Percentiles rank a stretch among this genome's conserved stretches.
Evolutionary conservation across 768 basidiomycete species (phyloP).

Genomic region (Tulasnella sp.): DNA sequence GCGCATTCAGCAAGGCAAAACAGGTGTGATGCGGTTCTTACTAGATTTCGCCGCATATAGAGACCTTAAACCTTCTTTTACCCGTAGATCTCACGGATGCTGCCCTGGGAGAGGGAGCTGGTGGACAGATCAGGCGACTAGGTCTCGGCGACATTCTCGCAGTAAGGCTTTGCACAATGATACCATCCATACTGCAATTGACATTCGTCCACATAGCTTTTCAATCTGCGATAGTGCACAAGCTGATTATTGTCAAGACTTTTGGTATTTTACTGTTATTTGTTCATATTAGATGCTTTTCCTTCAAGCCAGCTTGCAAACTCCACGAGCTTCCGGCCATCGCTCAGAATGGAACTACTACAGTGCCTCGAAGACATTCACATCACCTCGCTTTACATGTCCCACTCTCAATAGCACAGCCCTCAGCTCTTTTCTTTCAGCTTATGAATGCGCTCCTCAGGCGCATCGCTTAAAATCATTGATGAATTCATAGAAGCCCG

Average conservation of each 20-base stretch:
- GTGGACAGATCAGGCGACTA: slow-evolving; percentile 2
- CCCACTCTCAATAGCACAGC: too few species aligned
- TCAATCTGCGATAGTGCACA: background rate
- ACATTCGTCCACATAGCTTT: background rate
- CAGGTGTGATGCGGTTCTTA: background rate
- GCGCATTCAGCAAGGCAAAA: slow-evolving; percentile 12
- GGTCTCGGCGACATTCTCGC: background rate
- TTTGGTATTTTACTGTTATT: background rate
- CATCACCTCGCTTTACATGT: background rate
- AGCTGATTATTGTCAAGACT: background rate
- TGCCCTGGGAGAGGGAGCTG: slow-evolving; percentile 13
- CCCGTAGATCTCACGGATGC: slow-evolving; percentile 12
- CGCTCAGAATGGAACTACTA: background rate
- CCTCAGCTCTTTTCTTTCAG: too few species aligned
- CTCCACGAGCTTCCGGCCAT: too few species aligned
- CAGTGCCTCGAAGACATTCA: background rate
- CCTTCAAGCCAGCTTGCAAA: slow-evolving; percentile 86
- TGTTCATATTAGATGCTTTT: slow-evolving; percentile 33
- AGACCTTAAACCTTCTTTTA: background rate
- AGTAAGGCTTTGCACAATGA: background rate
- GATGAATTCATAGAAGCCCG: too few species aligned
- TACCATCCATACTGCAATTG: background rate
- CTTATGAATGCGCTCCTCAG: too few species aligned
- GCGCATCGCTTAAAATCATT: too few species aligned
- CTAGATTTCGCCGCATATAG: background rate